phyloP scores from a whole-genome alignment of 805 yeast genomes.

The Scheffersomyces amazonensis region DNA sequence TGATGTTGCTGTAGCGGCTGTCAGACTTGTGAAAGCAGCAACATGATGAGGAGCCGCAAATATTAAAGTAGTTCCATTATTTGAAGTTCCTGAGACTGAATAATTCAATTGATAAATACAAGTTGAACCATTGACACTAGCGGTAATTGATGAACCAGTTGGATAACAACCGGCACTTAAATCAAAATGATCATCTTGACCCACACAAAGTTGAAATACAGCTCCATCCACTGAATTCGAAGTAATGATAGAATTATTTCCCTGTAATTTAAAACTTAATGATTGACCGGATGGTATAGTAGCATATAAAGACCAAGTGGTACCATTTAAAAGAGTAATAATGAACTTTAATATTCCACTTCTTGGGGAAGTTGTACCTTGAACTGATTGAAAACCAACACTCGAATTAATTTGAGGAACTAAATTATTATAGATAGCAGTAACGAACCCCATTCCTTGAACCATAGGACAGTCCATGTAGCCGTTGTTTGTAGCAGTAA shows the following conservation, averaged over 20 bases:
- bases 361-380: conserved; percentile 10
- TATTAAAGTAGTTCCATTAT: conserved; percentile 42
- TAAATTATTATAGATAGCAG: conserved; percentile 53
- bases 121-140: conserved; percentile 22
- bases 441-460: conserved; percentile 78
- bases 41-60: conserved; percentile 73
- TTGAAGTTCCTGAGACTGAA: conserved; percentile 43
- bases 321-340: conserved; percentile 11
- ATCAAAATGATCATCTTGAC: conserved; percentile 42
- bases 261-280: conserved; percentile 19
- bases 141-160: conserved; percentile 41
- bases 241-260: conserved; percentile 16
- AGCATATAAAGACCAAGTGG: conserved; percentile 14
- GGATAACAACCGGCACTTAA: conserved; percentile 63
- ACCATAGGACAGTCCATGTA: conserved; percentile 45
- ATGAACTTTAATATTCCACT: conserved; percentile 11
- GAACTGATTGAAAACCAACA: conserved; percentile 26
- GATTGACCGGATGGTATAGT: conserved; percentile 23
- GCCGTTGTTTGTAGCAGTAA: conserved; percentile 1
- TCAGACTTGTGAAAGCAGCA: conserved; percentile 35
- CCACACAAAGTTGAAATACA: conserved; percentile 26
- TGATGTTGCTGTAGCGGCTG: conserved; percentile 25
- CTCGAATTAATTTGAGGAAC: conserved; percentile 54
- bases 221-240: conserved; percentile 12
- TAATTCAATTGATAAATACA: conserved; percentile 42